Percentiles rank a stretch among this genome's conserved stretches.
Evolutionary conservation across 768 basidiomycete genomes (phyloP).

Genomic region (Mycena venus): DNA sequence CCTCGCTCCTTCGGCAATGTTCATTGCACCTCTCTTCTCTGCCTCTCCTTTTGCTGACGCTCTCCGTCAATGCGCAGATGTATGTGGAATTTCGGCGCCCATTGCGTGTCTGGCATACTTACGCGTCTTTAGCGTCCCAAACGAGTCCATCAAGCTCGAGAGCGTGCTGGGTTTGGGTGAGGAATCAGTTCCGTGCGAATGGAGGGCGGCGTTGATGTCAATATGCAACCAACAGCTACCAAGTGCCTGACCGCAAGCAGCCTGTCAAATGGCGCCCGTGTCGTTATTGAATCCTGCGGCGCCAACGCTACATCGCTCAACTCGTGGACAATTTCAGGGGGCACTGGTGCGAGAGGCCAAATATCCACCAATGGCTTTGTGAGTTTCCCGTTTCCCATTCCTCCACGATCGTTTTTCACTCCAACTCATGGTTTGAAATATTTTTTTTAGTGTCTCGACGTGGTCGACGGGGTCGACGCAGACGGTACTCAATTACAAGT

Average conservation of each 20-base stretch:
- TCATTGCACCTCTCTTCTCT: constrained; percentile 5
- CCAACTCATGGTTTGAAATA: not conserved
- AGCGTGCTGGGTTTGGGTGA: constrained; percentile 2
- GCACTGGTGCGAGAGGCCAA: not conserved
- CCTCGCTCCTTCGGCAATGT: constrained; percentile 9
- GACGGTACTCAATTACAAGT: constrained; percentile 12
- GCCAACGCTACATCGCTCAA: constrained; percentile 9
- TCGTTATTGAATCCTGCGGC: constrained; percentile 12
- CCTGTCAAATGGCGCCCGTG: constrained; percentile 6
- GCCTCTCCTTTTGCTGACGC: constrained; percentile 7
- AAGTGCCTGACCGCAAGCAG: constrained; percentile 15
- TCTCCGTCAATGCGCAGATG: constrained; percentile 9
- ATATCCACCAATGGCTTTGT: constrained; percentile 10
- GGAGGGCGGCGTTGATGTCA: constrained; percentile 6
- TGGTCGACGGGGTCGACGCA: constrained; percentile 5
- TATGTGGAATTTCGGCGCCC: not conserved
- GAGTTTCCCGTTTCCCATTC: constrained; percentile 9
- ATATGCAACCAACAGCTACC: not conserved
- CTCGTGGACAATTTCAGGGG: constrained; percentile 5
- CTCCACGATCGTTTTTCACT: constrained; percentile 3
- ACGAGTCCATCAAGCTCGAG: constrained; percentile 5
- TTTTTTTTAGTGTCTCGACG: constrained; percentile 8
- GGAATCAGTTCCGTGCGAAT: constrained; percentile 5
- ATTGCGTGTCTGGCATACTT: constrained; percentile 1
- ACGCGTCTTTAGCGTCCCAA: not conserved